Evolutionary conservation across 768 basidiomycete species (phyloP), one percentile per base, ranked within the genome.

Genomic region (Candolleomyces efflorescens): DNA sequence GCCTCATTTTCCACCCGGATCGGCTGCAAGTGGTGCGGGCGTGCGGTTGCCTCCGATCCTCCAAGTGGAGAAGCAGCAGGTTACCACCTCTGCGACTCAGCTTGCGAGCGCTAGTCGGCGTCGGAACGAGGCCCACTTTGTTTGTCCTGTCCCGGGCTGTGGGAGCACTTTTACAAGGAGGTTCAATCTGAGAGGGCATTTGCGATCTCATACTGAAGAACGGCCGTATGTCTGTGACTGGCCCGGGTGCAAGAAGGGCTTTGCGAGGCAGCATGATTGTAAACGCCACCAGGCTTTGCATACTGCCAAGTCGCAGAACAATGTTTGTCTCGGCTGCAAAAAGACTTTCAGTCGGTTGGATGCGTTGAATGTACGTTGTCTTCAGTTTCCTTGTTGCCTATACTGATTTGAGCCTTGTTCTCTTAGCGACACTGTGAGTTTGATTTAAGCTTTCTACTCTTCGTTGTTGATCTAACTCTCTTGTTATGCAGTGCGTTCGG

Each of bases 241-340:
- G 83, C 90, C 92, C 12, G 94, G 93, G 27, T 98, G 94, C 71
- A 90, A 89, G 68, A 98, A 97, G 70, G 89, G 92, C 23, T 96
- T 97, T 69, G 94, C 94, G 52, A 82, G 94, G 46, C 92, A 95
- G 70, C 94, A 98, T 71, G 94, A 98, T 69, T 96, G 94, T 90
- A 97, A 97, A 70, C 89, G 94, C 36, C 94, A 96, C 68, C 92
- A 94, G 74, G 90, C 92, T 2, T 78, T 98, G 5, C 94, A 98
- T 64, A 84, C 86, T 13, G 84, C 88, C 47, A 90, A 93, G 64
- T 82, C 90, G 9, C 86, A 90, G 65, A 82, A 86, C 27, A 94
- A 96, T 69, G 79, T 90, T 53, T 98, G 94, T 65, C 86, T 87
- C 61, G 93, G 92, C 2, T 98, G 94, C 73, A 88, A 92, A 68